Conservation (phyloP, 2,329 filamentous ascomycete species). For the Colletotrichum echinochloae region DNA sequence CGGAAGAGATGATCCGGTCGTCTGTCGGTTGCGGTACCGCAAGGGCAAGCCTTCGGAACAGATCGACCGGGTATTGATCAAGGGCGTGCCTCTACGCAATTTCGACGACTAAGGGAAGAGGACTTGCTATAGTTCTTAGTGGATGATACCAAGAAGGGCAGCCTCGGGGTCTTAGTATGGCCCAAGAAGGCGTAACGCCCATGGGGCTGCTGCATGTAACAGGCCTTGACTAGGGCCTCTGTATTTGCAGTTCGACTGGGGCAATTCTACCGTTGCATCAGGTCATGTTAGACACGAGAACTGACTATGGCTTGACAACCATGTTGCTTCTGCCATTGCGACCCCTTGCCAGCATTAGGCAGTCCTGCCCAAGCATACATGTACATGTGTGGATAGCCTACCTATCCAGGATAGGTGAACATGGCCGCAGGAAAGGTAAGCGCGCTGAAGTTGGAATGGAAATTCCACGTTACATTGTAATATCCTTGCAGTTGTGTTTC, state of each 20-base stretch:
- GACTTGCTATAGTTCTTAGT: constrained; percentile 3
- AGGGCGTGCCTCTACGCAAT: constrained; percentile 39
- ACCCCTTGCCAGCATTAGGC: background rate
- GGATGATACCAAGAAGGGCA: constrained; percentile 17
- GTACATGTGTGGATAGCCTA: background rate
- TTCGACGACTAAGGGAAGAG: constrained; percentile 38
- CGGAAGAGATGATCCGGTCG: constrained; percentile 1
- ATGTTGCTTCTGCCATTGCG: background rate
- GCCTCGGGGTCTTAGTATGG: constrained; percentile 3
- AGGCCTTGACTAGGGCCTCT: background rate
- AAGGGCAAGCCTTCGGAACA: constrained; percentile 45
- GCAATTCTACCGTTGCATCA: background rate
- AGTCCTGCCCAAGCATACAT: background rate
- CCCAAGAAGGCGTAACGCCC: constrained; percentile 28
- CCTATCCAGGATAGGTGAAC: background rate
- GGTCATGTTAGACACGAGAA: background rate
- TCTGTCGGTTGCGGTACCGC: constrained; percentile 39
- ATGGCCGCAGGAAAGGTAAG: background rate
- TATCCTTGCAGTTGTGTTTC: background rate
- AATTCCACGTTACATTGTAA: background rate
- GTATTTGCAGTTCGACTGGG: background rate
- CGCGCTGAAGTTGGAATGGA: background rate
- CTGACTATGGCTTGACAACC: background rate
- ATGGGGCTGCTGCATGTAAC: background rate
- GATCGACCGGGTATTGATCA: constrained; percentile 44